These are phyloP conservation scores for Candida sp. DNA, from an alignment of 1,139 yeast genomes.

Conservation along the genomic window DNA sequence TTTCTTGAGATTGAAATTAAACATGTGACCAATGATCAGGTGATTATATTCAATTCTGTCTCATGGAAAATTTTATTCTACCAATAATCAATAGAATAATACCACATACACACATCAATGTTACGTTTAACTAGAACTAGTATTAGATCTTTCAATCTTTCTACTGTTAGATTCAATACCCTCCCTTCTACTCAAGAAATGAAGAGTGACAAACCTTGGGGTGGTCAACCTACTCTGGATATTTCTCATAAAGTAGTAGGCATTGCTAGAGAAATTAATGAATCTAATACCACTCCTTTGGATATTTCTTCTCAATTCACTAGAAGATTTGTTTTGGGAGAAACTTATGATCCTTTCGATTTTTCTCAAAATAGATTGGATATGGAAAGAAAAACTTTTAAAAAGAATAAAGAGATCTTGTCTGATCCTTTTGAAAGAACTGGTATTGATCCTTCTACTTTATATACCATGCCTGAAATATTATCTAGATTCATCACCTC, in stretches of 20 bases:
- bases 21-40: too few species aligned
- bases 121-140: neutral
- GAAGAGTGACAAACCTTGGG: conserved; percentile 29
- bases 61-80: too few species aligned
- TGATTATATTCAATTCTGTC: too few species aligned
- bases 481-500: conserved; percentile 56
- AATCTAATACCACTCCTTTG: conserved; percentile 20
- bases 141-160: conserved; percentile 3
- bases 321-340: conserved; percentile 38
- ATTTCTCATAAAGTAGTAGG: conserved; percentile 20
- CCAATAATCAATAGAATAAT: too few species aligned
- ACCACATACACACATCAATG: neutral
- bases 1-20: too few species aligned
- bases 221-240: conserved; percentile 6
- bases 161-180: conserved; percentile 2
- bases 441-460: conserved; percentile 61
- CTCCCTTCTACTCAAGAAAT: conserved; percentile 31
- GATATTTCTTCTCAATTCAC: conserved; percentile 24
- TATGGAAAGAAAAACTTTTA: conserved; percentile 24
- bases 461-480: conserved; percentile 63
- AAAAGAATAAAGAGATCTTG: conserved; percentile 4
- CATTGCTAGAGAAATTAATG: conserved; percentile 26
- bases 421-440: conserved; percentile 46
- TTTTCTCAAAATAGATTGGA: conserved; percentile 55
- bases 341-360: conserved; percentile 72